Conservation (phyloP, 2,329 filamentous ascomycete species). For the Alternaria sp. region DNA sequence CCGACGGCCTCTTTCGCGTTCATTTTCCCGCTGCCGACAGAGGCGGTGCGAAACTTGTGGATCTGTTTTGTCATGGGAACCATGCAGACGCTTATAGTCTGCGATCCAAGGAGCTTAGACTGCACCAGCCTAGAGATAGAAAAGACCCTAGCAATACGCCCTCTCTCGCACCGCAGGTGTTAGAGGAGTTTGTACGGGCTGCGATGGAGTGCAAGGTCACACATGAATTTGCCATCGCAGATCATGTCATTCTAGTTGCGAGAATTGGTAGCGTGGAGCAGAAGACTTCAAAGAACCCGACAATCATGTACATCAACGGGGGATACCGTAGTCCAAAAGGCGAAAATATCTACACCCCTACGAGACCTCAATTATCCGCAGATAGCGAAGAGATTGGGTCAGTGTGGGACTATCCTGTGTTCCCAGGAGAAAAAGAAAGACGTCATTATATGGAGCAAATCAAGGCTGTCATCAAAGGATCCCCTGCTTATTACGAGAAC, state of each 20-base stretch:
- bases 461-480: conserved; percentile 25
- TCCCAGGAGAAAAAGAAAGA: conserved; percentile 34
- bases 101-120: conserved; percentile 20
- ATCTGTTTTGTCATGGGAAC: conserved; percentile 45
- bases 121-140: conserved; percentile 20
- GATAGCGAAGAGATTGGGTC: conserved; percentile 5
- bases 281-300: conserved; percentile 8
- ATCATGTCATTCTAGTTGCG: conserved; percentile 60
- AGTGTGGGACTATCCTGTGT: conserved; percentile 29
- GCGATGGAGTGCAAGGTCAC: conserved; percentile 49
- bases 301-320: conserved; percentile 43
- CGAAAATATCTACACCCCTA: conserved; percentile 7
- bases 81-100: conserved; percentile 31
- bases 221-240: conserved; percentile 53
- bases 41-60: conserved; percentile 41
- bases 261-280: conserved; percentile 41
- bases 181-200: conserved; percentile 32
- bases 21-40: conserved; percentile 57
- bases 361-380: neutral
- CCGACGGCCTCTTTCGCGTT: conserved; percentile 56
- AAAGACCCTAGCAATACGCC: conserved; percentile 4
- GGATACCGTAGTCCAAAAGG: conserved; percentile 28
- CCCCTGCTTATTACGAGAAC: conserved; percentile 15
- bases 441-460: conserved; percentile 26
- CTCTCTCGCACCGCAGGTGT: conserved; percentile 31